These are phyloP conservation scores for Boletus barrowsii DNA, from an alignment of 768 basidiomycete genomes.

Conservation along the genomic window DNA sequence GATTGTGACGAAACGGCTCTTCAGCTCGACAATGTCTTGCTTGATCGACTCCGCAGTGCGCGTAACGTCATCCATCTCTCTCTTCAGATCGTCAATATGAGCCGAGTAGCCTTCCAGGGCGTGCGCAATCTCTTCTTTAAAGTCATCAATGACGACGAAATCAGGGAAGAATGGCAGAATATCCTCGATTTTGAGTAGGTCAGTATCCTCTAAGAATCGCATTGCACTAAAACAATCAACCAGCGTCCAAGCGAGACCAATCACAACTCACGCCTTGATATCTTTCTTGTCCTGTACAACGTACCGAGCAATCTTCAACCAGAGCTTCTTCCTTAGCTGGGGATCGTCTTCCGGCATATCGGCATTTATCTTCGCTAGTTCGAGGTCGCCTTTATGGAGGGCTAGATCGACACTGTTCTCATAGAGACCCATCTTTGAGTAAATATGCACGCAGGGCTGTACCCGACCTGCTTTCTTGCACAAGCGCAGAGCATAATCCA, in stretches of 20 bases:
- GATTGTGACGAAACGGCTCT: conserved; percentile 88
- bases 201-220: conserved; percentile 92
- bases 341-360: conserved; percentile 93
- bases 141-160: conserved; percentile 98
- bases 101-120: conserved; percentile 92
- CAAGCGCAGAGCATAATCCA: conserved; percentile 92
- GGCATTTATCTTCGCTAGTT: conserved; percentile 92
- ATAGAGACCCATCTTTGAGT: conserved; percentile 95
- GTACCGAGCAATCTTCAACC: conserved; percentile 98
- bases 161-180: conserved; percentile 99
- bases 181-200: conserved; percentile 95
- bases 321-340: conserved; percentile 84
- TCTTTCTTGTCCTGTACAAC: conserved; percentile 98
- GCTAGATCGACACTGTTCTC: conserved; percentile 97
- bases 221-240: conserved; percentile 65
- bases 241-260: not conserved
- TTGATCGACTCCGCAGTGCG: conserved; percentile 90
- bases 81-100: conserved; percentile 85
- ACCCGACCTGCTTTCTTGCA: conserved; percentile 81
- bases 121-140: conserved; percentile 97
- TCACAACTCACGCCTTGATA: conserved; percentile 82
- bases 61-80: conserved; percentile 96
- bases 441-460: conserved; percentile 93
- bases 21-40: conserved; percentile 80
- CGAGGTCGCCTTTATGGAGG: conserved; percentile 89